Percentiles rank a stretch among this genome's conserved stretches.
Evolutionary conservation across 1,284 basidiomycete species (phyloP).

Genomic region (Moesziomyces globuligerus): DNA sequence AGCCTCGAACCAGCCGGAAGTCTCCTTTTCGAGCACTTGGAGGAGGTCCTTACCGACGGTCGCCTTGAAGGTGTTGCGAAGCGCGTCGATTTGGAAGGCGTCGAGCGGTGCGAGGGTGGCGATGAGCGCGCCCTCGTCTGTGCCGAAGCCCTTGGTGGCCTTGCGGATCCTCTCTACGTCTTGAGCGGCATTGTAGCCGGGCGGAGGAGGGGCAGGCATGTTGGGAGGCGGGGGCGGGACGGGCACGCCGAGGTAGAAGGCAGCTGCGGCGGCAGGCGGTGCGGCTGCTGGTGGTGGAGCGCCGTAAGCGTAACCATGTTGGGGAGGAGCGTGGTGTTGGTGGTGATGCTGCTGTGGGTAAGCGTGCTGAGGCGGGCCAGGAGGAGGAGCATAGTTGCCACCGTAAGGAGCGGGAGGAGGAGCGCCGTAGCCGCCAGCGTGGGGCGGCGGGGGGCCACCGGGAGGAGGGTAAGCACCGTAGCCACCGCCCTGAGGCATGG

Average conservation of each 20-base stretch:
- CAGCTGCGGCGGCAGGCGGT: conserved; percentile 15
- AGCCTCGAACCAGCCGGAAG: conserved; percentile 62
- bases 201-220: conserved; percentile 50
- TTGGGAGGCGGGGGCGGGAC: conserved; percentile 60
- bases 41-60: conserved; percentile 62
- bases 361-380: conserved; percentile 26
- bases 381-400: conserved; percentile 33
- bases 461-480: conserved; percentile 42
- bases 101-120: conserved; percentile 54
- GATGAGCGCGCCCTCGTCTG: conserved; percentile 58
- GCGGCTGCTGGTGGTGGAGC: conserved; percentile 36
- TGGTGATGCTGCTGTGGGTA: conserved; percentile 17
- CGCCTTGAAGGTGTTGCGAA: conserved; percentile 59
- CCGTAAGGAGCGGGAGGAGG: conserved; percentile 29
- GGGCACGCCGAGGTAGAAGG: conserved; percentile 56
- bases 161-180: conserved; percentile 64
- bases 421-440: conserved; percentile 32
- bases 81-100: conserved; percentile 59
- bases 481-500: conserved; percentile 36
- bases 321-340: conserved; percentile 24
- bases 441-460: conserved; percentile 22
- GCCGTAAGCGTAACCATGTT: conserved; percentile 43
- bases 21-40: conserved; percentile 62
- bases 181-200: conserved; percentile 56
- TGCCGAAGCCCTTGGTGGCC: conserved; percentile 65